These are phyloP conservation scores for Aspergillus spinulosporus DNA, from an alignment of 2,329 filamentous ascomycete genomes.

Conservation along the genomic window DNA sequence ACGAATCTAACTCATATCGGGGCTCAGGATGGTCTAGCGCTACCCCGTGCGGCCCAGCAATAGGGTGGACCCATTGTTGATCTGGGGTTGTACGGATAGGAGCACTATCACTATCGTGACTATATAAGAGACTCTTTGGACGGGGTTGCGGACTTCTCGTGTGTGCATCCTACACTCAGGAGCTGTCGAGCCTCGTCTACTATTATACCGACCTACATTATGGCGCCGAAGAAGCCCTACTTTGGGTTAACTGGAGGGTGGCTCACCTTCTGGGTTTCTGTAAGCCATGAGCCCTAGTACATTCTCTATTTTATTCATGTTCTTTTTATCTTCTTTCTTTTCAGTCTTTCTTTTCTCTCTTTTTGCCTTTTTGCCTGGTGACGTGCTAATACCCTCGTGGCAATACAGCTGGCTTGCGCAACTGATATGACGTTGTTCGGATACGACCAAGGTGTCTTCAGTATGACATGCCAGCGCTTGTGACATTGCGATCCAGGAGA, in stretches of 20 bases:
- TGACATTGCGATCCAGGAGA: not conserved
- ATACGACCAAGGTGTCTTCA: conserved; percentile 57
- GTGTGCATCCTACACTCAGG: not conserved
- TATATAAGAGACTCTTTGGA: not conserved
- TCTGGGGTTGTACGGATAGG: conserved; percentile 2
- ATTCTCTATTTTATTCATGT: not conserved
- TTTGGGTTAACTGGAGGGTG: conserved; percentile 56
- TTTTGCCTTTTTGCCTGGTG: not conserved
- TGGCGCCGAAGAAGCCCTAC: conserved; percentile 42
- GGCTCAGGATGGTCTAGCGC: not conserved
- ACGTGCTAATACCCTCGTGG: not conserved
- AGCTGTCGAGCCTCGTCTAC: not conserved
- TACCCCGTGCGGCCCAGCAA: conserved; percentile 2
- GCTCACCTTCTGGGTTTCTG: conserved; percentile 60
- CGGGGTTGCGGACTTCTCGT: not conserved
- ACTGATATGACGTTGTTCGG: conserved; percentile 52
- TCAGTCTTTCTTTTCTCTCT: too few species aligned
- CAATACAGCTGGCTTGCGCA: conserved; percentile 37
- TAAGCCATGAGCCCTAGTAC: conserved; percentile 28
- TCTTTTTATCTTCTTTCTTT: too few species aligned
- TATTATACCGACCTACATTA: not conserved
- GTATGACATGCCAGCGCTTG: conserved; percentile 21
- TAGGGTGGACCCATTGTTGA: not conserved
- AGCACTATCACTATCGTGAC: not conserved
- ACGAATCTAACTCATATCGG: not conserved